Evolutionary conservation across 2,329 filamentous ascomycete species (phyloP).

Genomic region (Didymella exigua): DNA sequence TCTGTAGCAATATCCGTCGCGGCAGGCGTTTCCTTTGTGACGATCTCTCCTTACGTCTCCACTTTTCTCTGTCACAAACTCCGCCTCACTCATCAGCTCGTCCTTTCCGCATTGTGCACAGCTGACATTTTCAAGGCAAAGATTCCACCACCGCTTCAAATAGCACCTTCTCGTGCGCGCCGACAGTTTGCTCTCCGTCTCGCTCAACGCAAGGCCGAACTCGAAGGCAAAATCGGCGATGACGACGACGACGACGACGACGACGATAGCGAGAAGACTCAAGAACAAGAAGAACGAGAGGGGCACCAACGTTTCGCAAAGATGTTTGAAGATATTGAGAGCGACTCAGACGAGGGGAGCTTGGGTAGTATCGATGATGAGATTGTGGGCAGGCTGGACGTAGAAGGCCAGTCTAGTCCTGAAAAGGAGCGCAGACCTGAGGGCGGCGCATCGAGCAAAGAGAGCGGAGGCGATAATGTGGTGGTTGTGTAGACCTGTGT

Average conservation of each 20-base stretch:
- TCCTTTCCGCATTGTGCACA: not conserved
- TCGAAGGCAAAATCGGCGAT: slow-evolving; percentile 27
- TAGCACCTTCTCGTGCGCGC: slow-evolving; percentile 83
- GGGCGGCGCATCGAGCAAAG: not conserved
- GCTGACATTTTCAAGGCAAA: slow-evolving; percentile 54
- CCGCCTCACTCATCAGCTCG: slow-evolving; percentile 16
- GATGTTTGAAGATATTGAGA: slow-evolving; percentile 45
- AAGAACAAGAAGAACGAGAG: slow-evolving; percentile 40
- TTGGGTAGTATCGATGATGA: slow-evolving; percentile 14
- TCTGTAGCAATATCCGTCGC: slow-evolving; percentile 42
- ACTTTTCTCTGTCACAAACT: not conserved
- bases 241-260: slow-evolving; percentile 24
- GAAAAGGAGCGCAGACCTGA: slow-evolving; percentile 5
- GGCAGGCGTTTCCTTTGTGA: slow-evolving; percentile 22
- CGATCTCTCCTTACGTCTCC: slow-evolving; percentile 3
- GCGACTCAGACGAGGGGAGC: slow-evolving; percentile 35
- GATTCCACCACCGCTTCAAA: slow-evolving; percentile 69
- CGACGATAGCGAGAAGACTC: slow-evolving; percentile 21
- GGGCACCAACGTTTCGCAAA: slow-evolving; percentile 41
- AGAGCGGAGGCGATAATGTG: not conserved
- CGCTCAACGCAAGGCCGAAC: slow-evolving; percentile 55
- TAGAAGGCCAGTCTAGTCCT: slow-evolving; percentile 8
- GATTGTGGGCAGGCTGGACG: slow-evolving; percentile 12
- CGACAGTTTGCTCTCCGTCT: slow-evolving; percentile 89
- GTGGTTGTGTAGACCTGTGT: slow-evolving; percentile 7